These are phyloP conservation scores for Nakazawaea ishiwadae DNA, from an alignment of 805 yeast species.

Conservation along the genomic window DNA sequence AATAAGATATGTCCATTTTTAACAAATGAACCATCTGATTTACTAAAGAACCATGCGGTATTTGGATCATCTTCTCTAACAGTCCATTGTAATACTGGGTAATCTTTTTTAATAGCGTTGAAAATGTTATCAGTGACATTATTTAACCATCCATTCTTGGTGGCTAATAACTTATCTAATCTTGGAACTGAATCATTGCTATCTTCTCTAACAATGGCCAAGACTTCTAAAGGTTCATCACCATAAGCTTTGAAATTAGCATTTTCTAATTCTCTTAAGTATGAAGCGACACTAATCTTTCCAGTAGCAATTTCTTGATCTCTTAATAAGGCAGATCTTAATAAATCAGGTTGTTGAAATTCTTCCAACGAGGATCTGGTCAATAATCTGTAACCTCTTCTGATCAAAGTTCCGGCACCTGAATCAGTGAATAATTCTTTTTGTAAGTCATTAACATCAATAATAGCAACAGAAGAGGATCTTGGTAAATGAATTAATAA, in stretches of 20 bases:
- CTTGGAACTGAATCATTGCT: constrained; percentile 49
- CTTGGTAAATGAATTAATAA: constrained; percentile 91
- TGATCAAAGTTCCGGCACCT: constrained; percentile 97
- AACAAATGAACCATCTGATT: constrained; percentile 90
- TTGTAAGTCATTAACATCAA: constrained; percentile 90
- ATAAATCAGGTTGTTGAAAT: constrained; percentile 67
- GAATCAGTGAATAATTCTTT: constrained; percentile 97
- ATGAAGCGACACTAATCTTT: constrained; percentile 71
- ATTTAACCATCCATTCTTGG: constrained; percentile 94
- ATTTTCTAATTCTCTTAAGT: constrained; percentile 66
- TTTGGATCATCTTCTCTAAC: constrained; percentile 88
- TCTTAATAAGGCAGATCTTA: constrained; percentile 71
- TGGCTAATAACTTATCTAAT: constrained; percentile 80
- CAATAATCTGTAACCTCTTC: constrained; percentile 91
- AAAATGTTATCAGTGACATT: constrained; percentile 95
- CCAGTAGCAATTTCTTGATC: constrained; percentile 74
- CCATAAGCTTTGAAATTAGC: constrained; percentile 73
- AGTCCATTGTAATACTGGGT: constrained; percentile 74
- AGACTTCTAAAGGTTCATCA: constrained; percentile 93
- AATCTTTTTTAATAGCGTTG: constrained; percentile 73
- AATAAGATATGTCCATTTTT: constrained; percentile 86
- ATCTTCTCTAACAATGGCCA: constrained; percentile 75
- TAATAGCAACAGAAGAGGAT: constrained; percentile 96
- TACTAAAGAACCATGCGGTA: constrained; percentile 85
- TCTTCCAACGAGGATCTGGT: constrained; percentile 66